Evolutionary conservation across 2,329 filamentous ascomycete genomes (phyloP).

Genomic region (Calonectria pseudoreteaudii): DNA sequence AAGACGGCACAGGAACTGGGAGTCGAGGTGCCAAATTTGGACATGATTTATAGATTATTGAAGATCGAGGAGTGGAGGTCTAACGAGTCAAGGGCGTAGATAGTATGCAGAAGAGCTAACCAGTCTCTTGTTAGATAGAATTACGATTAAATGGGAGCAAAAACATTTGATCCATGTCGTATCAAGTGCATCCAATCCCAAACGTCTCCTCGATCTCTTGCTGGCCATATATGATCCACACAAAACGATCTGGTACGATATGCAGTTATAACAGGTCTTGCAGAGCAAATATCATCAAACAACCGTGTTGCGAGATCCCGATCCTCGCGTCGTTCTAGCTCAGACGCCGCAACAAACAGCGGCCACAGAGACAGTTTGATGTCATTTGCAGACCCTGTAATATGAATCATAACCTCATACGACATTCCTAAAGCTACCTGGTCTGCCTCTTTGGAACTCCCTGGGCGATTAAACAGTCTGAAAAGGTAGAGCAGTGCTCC

Average conservation of each 20-base stretch:
- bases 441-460: background rate
- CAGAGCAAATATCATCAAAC: background rate
- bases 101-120: too few species aligned
- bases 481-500: background rate
- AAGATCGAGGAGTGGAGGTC: background rate
- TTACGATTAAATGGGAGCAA: background rate
- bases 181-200: background rate
- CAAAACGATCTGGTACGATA: background rate
- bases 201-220: background rate
- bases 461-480: background rate
- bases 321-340: background rate
- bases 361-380: background rate
- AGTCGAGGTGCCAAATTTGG: background rate
- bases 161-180: background rate
- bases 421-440: background rate
- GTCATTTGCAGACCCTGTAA: background rate
- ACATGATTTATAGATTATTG: background rate
- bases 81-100: background rate
- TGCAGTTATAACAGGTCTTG: background rate
- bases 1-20: background rate
- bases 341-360: background rate
- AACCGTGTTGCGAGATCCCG: background rate
- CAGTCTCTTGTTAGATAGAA: background rate
- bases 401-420: background rate
- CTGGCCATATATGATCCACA: background rate